A percentile compares a stretch with the other conserved stretches of the same genome.
phyloP scores from a whole-genome alignment of 164 flowering plant genomes.

The Umbilicus rupestris region DNA sequence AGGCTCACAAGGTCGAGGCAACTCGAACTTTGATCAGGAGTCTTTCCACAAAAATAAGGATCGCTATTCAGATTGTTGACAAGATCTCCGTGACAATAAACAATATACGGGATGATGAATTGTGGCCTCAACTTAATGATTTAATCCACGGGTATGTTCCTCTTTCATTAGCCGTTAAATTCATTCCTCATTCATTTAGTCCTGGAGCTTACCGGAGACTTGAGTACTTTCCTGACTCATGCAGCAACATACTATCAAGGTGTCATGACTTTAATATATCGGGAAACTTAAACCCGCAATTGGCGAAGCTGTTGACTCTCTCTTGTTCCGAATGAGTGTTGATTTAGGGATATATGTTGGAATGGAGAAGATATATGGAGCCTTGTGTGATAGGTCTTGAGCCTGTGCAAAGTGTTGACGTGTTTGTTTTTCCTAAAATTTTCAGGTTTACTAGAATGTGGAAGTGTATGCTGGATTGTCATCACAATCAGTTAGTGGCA shows the following conservation, averaged over 20 bases:
- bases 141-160: slow-evolving; percentile 69
- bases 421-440: not conserved
- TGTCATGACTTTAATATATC: too few relatives aligned
- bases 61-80: slow-evolving; percentile 87
- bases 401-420: too few relatives aligned
- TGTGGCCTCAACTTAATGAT: slow-evolving; percentile 82
- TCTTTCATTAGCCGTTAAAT: not conserved
- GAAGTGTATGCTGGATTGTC: slow-evolving; percentile 65
- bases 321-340: too few relatives aligned
- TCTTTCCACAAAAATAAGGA: slow-evolving; percentile 76
- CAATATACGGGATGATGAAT: slow-evolving; percentile 82
- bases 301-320: too few relatives aligned
- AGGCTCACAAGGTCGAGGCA: slow-evolving; percentile 56
- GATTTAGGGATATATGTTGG: not conserved
- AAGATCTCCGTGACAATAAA: slow-evolving; percentile 70
- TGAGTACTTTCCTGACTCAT: not conserved
- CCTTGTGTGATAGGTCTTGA: not conserved
- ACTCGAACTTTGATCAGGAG: slow-evolving; percentile 49
- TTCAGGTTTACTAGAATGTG: slow-evolving; percentile 60
- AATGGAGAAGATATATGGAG: not conserved
- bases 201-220: not conserved
- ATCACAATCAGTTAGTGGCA: slow-evolving; percentile 44
- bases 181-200: not conserved
- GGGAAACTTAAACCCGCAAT: too few relatives aligned
- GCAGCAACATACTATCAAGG: too few relatives aligned